Evolutionary conservation across 805 yeast species (phyloP).

Genomic region (Candida xyloterini): DNA sequence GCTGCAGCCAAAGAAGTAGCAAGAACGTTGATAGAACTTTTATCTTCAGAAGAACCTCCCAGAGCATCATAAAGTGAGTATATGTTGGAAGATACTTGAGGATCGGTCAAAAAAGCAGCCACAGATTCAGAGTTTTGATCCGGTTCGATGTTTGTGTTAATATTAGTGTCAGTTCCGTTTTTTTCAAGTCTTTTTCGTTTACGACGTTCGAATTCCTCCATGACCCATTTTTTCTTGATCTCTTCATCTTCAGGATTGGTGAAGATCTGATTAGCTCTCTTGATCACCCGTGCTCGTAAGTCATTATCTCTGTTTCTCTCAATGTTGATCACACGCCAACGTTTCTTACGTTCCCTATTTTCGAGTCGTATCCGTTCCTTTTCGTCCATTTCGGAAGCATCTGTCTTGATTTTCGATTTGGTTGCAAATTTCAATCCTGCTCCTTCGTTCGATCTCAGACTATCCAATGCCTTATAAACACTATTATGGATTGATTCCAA

Average conservation of each 20-base stretch:
- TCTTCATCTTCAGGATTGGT: slow-evolving; percentile 57
- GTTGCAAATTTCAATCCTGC: slow-evolving; percentile 1
- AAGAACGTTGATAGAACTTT: slow-evolving; percentile 28
- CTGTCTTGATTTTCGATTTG: slow-evolving; percentile 2
- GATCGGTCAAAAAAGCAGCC: slow-evolving; percentile 16
- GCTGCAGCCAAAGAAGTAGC: slow-evolving; percentile 40
- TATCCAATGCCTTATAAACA: slow-evolving; percentile 14
- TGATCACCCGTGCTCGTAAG: slow-evolving; percentile 70
- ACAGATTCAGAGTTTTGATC: slow-evolving; percentile 8
- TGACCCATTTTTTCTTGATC: slow-evolving; percentile 64
- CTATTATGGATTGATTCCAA: slow-evolving; percentile 15
- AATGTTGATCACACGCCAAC: slow-evolving; percentile 79
- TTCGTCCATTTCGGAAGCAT: slow-evolving; percentile 30
- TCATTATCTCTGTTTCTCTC: slow-evolving; percentile 87
- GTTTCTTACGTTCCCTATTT: slow-evolving; percentile 74
- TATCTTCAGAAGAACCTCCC: slow-evolving; percentile 25
- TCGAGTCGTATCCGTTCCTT: slow-evolving; percentile 61
- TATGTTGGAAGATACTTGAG: slow-evolving; percentile 6
- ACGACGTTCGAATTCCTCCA: slow-evolving; percentile 65
- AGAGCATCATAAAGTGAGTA: slow-evolving; percentile 27
- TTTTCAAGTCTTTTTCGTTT: slow-evolving; percentile 55
- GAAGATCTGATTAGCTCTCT: slow-evolving; percentile 64
- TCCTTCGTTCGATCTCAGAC: neutral
- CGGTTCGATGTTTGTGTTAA: neutral
- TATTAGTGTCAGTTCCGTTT: slow-evolving; percentile 18